Percentiles rank a stretch among this genome's conserved stretches.
phyloP scores from a whole-genome alignment of 257 asterid genomes.

The Nicotiana knightiana region DNA sequence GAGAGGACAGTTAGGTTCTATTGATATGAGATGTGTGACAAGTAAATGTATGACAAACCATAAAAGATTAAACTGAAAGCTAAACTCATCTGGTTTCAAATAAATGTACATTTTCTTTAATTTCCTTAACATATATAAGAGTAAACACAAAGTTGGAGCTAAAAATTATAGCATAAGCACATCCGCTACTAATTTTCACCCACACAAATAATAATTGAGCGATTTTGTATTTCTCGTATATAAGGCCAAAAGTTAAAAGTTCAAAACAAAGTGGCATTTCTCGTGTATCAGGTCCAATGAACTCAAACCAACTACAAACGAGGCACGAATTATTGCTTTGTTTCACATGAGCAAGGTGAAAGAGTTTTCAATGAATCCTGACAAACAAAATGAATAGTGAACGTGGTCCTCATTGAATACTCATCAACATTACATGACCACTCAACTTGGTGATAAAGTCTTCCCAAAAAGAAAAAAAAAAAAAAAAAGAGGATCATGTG shows the following conservation, averaged over 20 bases:
- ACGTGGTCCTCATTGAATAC: neutral
- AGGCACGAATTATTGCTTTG: neutral
- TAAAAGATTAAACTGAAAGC: too few relatives aligned
- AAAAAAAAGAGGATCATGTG: neutral
- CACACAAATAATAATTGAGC: too few relatives aligned
- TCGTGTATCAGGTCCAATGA: neutral
- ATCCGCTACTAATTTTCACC: too few relatives aligned
- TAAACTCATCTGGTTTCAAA: too few relatives aligned
- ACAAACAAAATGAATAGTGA: neutral
- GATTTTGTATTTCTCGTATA: too few relatives aligned
- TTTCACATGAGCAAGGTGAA: constrained; percentile 1
- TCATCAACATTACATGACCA: neutral
- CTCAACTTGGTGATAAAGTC: constrained; percentile 2
- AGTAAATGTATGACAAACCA: neutral
- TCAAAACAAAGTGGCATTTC: neutral
- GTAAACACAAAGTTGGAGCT: neutral
- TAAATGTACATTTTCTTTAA: too few relatives aligned
- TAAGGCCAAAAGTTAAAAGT: neutral
- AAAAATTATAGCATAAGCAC: neutral
- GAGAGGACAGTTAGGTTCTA: too few relatives aligned
- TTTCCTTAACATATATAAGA: neutral
- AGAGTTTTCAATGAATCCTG: neutral
- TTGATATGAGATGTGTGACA: neutral
- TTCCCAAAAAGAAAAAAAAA: neutral
- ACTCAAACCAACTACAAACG: neutral